Base-by-base conservation (phyloP, 1,284 basidiomycete species). In the Cutaneotrichosporon sp. region DNA sequence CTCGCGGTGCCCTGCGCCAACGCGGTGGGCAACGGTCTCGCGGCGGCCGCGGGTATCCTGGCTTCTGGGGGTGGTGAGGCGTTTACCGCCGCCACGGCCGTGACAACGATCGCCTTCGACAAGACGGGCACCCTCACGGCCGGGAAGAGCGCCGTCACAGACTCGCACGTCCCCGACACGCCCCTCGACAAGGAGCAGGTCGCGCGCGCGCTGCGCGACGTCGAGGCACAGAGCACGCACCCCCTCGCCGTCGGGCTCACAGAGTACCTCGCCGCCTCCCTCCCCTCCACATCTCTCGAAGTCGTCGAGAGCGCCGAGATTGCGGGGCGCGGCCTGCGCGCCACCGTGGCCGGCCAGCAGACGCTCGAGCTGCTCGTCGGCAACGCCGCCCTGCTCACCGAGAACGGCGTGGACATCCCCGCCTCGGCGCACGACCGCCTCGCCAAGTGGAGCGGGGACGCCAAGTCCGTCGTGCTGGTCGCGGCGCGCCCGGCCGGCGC, bases 21-120 rank as follows among this genome's bases (percentile, higher is more conserved):
- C 78, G 99, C 99, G 92, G 97, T 99, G 38, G 97, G 97, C 25
- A 99, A 95, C 0, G 97, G 97, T 0, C 88, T 99, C 59, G 97
- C 97, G 0, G 97, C 97, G 7, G 86, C 91, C 81, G 94, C 98
- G 70, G 97, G 97, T 0, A 99, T 99, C 67, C 82, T 99, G 47
- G 98, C 99, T 85, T 98, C 99, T 74, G 95, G 97, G 45, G 97
- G 95, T 4, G 84, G 89, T 24, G 52, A 84, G 93, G 94, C 97
- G 3, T 83, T 99, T 47, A 95, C 99, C 74, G 92, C 91, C 4
- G 93, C 92, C 72, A 87, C 87, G 67, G 83, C 83, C 54, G 88
- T 99, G 70, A 86, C 87, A 71, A 84, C 87, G 25, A 87, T 99
- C 69, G 86, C 97, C 0, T 81, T 99, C 58, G 97, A 99, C 84